Conservation (phyloP, 495 filamentous ascomycete species). For the Aspergillus conjunctus region DNA sequence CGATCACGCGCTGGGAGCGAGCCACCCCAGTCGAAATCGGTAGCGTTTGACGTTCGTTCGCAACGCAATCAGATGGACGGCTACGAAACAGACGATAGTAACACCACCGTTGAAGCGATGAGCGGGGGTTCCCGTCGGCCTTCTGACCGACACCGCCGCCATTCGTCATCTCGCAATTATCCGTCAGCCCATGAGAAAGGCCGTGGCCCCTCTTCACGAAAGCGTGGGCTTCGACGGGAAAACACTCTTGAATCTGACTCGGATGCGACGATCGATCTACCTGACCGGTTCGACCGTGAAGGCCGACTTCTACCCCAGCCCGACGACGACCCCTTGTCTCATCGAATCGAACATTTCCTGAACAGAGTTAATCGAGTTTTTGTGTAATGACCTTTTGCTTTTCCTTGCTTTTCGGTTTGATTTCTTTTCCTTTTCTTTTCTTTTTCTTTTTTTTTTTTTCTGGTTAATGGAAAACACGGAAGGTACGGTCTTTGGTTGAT, state of each 20-base stretch:
- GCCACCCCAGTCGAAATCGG: slow-evolving; percentile 39
- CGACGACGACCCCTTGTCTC: slow-evolving; percentile 38
- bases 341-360: slow-evolving; percentile 43
- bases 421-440: slow-evolving; percentile 5
- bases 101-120: slow-evolving; percentile 39
- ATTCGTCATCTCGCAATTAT: slow-evolving; percentile 33
- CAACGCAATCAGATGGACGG: slow-evolving; percentile 30
- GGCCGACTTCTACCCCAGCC: slow-evolving; percentile 51
- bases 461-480: neutral
- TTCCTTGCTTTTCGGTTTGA: slow-evolving; percentile 8
- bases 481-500: neutral
- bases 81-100: slow-evolving; percentile 50
- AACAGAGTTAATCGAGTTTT: slow-evolving; percentile 34
- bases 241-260: slow-evolving; percentile 36
- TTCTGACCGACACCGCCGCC: slow-evolving; percentile 32
- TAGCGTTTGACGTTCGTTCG: slow-evolving; percentile 39
- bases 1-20: slow-evolving; percentile 29
- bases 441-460: neutral
- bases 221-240: slow-evolving; percentile 11
- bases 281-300: slow-evolving; percentile 65
- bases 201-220: slow-evolving; percentile 13
- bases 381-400: slow-evolving; percentile 24
- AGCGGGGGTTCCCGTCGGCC: slow-evolving; percentile 21
- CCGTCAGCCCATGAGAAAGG: slow-evolving; percentile 12
- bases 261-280: slow-evolving; percentile 57